phyloP scores from a whole-genome alignment of 2,329 filamentous ascomycete genomes.

The Aspergillus texensis region DNA sequence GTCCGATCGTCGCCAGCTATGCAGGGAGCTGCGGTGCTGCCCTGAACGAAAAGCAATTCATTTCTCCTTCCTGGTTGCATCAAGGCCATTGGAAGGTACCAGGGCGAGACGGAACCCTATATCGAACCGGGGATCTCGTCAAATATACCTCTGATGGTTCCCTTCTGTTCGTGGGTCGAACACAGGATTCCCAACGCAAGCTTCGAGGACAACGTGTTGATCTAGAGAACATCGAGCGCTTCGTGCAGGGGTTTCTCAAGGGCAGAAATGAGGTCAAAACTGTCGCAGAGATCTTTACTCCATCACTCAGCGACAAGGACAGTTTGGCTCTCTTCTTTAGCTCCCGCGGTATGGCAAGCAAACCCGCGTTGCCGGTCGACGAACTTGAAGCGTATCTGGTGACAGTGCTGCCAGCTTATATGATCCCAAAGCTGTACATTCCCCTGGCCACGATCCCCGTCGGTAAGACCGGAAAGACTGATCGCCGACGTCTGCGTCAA shows the following conservation, averaged over 20 bases:
- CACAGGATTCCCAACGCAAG: constrained; percentile 10
- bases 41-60: background rate
- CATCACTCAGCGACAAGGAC: background rate
- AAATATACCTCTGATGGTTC: constrained; percentile 1
- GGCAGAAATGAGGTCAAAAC: background rate
- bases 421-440: constrained; percentile 6
- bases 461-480: constrained; percentile 4
- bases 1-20: background rate
- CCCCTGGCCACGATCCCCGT: background rate
- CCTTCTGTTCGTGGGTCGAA: constrained; percentile 7
- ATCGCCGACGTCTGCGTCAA: constrained; percentile 2
- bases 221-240: constrained; percentile 10
- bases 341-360: background rate
- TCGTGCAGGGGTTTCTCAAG: constrained; percentile 1
- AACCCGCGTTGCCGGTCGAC: background rate
- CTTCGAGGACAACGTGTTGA: constrained; percentile 11
- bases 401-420: constrained; percentile 3
- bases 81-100: background rate
- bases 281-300: background rate
- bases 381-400: background rate
- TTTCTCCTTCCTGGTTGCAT: background rate
- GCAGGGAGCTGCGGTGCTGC: constrained; percentile 4
- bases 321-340: background rate
- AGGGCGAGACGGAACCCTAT: background rate
- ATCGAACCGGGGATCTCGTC: constrained; percentile 10